Evolutionary conservation across 768 basidiomycete genomes (phyloP), one percentile per base, ranked within the genome.

Genomic region (Galerina sulciceps): DNA sequence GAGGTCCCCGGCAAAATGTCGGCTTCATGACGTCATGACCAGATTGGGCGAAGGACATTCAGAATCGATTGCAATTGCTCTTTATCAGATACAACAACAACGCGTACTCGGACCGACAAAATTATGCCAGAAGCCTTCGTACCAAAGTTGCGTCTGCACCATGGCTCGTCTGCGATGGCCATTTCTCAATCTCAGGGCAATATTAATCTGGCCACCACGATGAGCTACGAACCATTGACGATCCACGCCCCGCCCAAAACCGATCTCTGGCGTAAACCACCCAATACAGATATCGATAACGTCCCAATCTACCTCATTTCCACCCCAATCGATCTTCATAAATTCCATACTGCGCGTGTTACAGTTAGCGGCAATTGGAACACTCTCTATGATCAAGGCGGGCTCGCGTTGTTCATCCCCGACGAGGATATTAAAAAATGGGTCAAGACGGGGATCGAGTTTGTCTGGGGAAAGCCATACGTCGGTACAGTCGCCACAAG

Each of bases 261-360:
- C 13, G 72, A 73, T 63, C 67, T 73, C 58, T 73, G 72, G 72
- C 66, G 72, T 10, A 73, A 73, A 42, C 72, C 72, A 18, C 71
- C 72, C 40, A 14, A 51, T 40, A 69, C 68, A 20, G 68, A 73
- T 55, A 64, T 72, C 65, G 71, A 72, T 46, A 73, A 73, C 50
- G 69, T 65, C 10, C 71, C 72, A 6, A 70, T 66, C 20, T 58
- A 70, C 59, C 67, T 72, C 5, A 59, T 72, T 41, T 68, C 66
- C 0, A 61, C 58, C 6, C 69, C 72, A 11, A 70, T 72, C 59
- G 64, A 71, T 37, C 67, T 72, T 9, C 69, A 72, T 56, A 61
- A 47, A 42, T 73, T 73, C 65, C 71, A 66, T 48, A 65, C 69
- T n/a, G 72, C 72, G 6, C 64, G 65, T 47, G 71, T 73, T 45